Base-by-base conservation (phyloP, 2,329 filamentous ascomycete species). In the Beauveria scarabaeidicola region DNA sequence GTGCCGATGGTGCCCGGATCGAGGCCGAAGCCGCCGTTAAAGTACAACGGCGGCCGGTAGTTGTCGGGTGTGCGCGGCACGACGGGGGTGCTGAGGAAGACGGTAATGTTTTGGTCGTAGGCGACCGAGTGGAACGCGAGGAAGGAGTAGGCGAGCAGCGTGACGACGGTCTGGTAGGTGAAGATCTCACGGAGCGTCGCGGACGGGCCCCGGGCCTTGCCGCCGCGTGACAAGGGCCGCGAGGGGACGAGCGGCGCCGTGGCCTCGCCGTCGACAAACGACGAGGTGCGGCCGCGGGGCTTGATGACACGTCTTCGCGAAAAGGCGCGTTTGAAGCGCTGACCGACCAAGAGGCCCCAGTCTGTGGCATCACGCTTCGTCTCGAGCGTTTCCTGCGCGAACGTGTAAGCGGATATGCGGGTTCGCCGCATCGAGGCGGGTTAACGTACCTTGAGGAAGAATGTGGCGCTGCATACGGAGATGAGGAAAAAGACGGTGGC, bases 31-130 rank as follows among this genome's bases (percentile, higher is more conserved):
- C 91, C 91, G 41, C 90, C 87, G 2, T 82, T 80, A 68, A 97
- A 97, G 67, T 89, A 88, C 67, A 97, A 87, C 0, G 92, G 92
- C 0, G 90, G 79, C 2, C 78, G 74, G 0, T 78, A 82, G 66
- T 84, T 84, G 11, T 84, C 76, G 0, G 81, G 75, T 0, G 84
- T 82, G 60, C 83, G 80, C 51, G 81, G 73, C 38, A 81, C 73
- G 5, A 78, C 69, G 0, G 88, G 87, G 64, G 90, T 88, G 73
- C 96, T 89, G 67, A 97, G 81, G 71, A 96, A 96, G 1, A 97
- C 90, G 3, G 91, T 89, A 1, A 97, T 82, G 2, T 93, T 79
- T 69, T 96, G 91, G 72, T 97, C 93, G 69, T 86, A 97, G 1
- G 90, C 86, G 43, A 95, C 85, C 0, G 85, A 86, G 72, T 96